Base-by-base conservation (phyloP, 106 monocot genomes). In the Apostasia ramifera region DNA sequence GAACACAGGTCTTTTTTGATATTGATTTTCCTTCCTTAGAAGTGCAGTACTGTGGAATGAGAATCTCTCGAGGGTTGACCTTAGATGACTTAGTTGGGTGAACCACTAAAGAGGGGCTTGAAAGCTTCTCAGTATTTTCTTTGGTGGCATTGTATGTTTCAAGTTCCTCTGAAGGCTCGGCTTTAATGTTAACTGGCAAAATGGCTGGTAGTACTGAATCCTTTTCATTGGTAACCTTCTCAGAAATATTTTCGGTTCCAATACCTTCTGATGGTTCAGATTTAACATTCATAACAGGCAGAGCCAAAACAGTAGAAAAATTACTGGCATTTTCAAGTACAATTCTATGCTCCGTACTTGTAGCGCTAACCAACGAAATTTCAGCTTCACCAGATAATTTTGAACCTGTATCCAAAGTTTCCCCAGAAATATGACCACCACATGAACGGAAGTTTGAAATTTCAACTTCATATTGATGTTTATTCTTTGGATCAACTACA, bases 91-190 rank as follows among this genome's bases (percentile, higher is more conserved):
- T 57, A 45, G 9, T 12, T 13, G 45, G 5, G 57, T 44, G 1
- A 37, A 14, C n/a, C n/a, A 5, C 48, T 60, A 37, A 37, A 26
- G 57, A 70, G 3, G 9, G 3, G 47, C 49, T 70, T 5, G 52
- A 38, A 55, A n/a, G 8, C 60, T 57, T 61, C 8, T 53, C 65
- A 60, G 40, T 46, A 47, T 60, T 8, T 41, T 14, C 47, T 75
- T 47, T 45, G 46, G 64, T 44, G 13, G 51, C 15, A 56, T 11
- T 43, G 53, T 68, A 44, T 2, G 2, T 40, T 58, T 48, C 6
- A 50, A 47, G 37, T 59, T 73, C 72, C 50, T 77, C 81, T 5
- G 37, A 51, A 53, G 74, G 69, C 61, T 78, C 81, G 59, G 15
- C 14, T 47, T 85, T 79, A 4, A 73, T 64, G 41, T 58, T 45